Base-by-base conservation (phyloP, 768 basidiomycete genomes). In the Stropharia rugosoannulata region DNA sequence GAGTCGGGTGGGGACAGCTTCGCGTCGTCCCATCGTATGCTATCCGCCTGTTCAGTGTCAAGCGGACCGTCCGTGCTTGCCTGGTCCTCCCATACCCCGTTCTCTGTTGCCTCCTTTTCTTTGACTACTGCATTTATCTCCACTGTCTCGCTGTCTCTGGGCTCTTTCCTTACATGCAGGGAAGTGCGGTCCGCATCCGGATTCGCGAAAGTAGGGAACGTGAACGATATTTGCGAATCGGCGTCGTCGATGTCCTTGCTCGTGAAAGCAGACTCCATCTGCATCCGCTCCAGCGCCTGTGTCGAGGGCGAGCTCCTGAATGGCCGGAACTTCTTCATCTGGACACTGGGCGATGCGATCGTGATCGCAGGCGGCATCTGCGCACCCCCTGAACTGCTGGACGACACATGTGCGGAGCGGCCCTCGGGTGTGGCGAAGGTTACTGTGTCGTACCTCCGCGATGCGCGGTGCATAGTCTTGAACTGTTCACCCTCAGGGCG, bases 201-300 rank as follows among this genome's bases (percentile, higher is more conserved):
- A 49, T 65, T 65, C 6, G 62, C 65, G 59, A 72, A 73, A 2
- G 68, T 71, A 8, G 76, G 74, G 25, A 71, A 72, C 2, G 65
- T 59, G 16, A 70, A 70, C 15, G 73, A 74, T 13, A 67, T 62
- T 3, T 57, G 61, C 39, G 73, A 75, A 37, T 55, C 59, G 11
- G 44, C 37, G 27, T 58, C 62, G 45, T 51, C 51, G 25, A 36
- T 18, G 19, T 59, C 49, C 39, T 45, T 42, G 10, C 37, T 55
- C 29, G 46, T 39, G 19, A 42, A 29, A 10, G 25, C 41, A 5
- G 55, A 49, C 8, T 43, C 51, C 51, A n/a, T 16, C 29, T 7
- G 51, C 11, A 29, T n/a, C 5, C n/a, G 10, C 7, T 37, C 35
- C n/a, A 16, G 13, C 35, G 16, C 38, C 29, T 32, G 29, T 7